Evolutionary conservation across 345 rosid genomes (phyloP).

Genomic region (Luvunga scandens): DNA sequence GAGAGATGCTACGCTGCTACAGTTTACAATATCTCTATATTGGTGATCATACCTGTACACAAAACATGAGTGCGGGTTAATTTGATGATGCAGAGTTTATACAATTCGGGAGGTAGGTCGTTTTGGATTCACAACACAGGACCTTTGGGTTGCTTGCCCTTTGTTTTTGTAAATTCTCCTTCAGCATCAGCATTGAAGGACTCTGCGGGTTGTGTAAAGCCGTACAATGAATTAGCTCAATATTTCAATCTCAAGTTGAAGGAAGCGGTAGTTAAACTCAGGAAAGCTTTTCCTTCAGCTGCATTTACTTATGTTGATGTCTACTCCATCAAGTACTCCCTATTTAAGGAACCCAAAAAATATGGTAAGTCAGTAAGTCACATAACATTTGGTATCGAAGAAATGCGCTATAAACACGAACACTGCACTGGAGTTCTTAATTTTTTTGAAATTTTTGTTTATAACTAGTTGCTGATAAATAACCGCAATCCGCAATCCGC

Average conservation of each 20-base stretch:
- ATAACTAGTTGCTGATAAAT: too few species aligned
- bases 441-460: too few species aligned
- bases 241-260: conserved; percentile 41
- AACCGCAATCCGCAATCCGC: too few species aligned
- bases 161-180: conserved; percentile 24
- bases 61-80: background rate
- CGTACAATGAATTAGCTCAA: conserved; percentile 46
- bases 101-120: conserved; percentile 41
- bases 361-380: conserved; percentile 32
- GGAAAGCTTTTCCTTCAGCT: conserved; percentile 35
- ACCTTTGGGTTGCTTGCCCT: conserved; percentile 64
- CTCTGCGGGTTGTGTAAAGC: conserved; percentile 45
- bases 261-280: conserved; percentile 29
- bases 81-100: conserved; percentile 32
- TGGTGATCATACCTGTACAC: too few species aligned
- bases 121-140: conserved; percentile 81
- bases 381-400: too few species aligned
- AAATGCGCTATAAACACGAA: too few species aligned
- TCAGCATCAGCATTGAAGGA: conserved; percentile 21
- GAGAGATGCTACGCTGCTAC: too few species aligned
- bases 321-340: conserved; percentile 49
- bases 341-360: conserved; percentile 32
- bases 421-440: too few species aligned
- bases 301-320: conserved; percentile 47
- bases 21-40: too few species aligned